phyloP scores from a whole-genome alignment of 805 yeast species.

The Ogataea paraovalis region DNA sequence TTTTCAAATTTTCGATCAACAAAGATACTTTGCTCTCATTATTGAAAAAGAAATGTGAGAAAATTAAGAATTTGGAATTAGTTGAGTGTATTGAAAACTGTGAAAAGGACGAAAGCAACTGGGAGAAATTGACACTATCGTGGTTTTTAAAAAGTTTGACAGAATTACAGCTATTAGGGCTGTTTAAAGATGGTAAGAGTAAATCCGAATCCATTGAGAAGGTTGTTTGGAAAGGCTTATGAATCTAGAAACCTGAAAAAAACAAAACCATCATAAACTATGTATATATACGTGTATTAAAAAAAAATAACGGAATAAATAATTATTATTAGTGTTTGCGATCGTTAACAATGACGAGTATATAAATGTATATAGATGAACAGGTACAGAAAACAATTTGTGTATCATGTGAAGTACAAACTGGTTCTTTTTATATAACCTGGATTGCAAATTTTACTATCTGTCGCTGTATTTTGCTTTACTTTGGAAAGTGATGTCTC shows the following conservation, averaged over 20 bases:
- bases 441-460: not conserved
- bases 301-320: too few relatives aligned
- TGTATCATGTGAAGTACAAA: not conserved
- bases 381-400: too few relatives aligned
- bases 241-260: too few relatives aligned
- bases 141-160: constrained; percentile 74
- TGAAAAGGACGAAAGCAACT: constrained; percentile 37
- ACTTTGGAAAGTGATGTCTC: not conserved
- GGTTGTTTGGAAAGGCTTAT: constrained; percentile 65
- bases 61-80: not conserved
- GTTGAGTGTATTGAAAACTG: constrained; percentile 21
- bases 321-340: too few relatives aligned
- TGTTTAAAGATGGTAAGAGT: constrained; percentile 56
- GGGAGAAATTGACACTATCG: constrained; percentile 63
- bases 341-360: not conserved
- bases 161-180: constrained; percentile 67
- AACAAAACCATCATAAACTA: too few relatives aligned
- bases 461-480: too few relatives aligned
- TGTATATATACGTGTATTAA: too few relatives aligned
- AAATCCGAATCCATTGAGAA: constrained; percentile 68
- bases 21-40: constrained; percentile 16
- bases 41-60: constrained; percentile 6
- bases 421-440: not conserved
- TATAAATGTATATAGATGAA: too few relatives aligned
- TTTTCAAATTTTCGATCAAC: constrained; percentile 32